Evolutionary conservation across 345 rosid species (phyloP).

Genomic region (Sisymbrium irio): DNA sequence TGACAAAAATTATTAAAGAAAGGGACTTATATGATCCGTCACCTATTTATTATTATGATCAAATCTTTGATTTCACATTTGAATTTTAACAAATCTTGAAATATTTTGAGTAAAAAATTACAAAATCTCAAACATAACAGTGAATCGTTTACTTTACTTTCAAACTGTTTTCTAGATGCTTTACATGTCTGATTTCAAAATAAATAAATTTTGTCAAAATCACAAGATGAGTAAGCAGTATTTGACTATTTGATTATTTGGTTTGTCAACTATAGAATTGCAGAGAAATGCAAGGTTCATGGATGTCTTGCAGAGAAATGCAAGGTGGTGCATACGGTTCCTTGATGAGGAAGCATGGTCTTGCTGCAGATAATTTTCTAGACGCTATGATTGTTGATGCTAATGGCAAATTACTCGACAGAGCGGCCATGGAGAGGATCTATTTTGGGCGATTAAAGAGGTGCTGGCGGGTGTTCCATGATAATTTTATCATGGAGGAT

Average conservation of each 20-base stretch:
- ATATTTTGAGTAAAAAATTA: no score
- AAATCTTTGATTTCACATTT: background rate
- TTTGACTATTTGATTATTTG: background rate
- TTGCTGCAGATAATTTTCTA: slow-evolving; percentile 62
- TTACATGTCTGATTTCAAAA: background rate
- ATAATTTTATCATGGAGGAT: slow-evolving; percentile 56
- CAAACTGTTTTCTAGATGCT: background rate
- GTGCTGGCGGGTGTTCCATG: slow-evolving; percentile 66
- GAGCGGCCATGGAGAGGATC: slow-evolving; percentile 57
- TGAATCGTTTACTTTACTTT: no score
- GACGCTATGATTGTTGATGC: slow-evolving; percentile 60
- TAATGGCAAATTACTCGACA: slow-evolving; percentile 47
- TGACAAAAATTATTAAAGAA: no score
- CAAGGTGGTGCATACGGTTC: slow-evolving; percentile 58
- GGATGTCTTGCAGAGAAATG: slow-evolving; percentile 73
- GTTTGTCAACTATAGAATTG: slow-evolving; percentile 39
- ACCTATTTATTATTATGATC: no score
- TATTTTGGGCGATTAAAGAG: slow-evolving; percentile 68
- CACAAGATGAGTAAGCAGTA: background rate
- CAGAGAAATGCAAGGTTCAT: slow-evolving; percentile 50
- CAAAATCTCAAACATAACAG: background rate
- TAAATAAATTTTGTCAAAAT: no score
- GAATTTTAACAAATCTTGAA: background rate
- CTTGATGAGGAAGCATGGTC: slow-evolving; percentile 72
- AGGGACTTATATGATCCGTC: no score